Base-by-base conservation (phyloP, 352 stramenopile species). In the Phytophthora sp. region DNA sequence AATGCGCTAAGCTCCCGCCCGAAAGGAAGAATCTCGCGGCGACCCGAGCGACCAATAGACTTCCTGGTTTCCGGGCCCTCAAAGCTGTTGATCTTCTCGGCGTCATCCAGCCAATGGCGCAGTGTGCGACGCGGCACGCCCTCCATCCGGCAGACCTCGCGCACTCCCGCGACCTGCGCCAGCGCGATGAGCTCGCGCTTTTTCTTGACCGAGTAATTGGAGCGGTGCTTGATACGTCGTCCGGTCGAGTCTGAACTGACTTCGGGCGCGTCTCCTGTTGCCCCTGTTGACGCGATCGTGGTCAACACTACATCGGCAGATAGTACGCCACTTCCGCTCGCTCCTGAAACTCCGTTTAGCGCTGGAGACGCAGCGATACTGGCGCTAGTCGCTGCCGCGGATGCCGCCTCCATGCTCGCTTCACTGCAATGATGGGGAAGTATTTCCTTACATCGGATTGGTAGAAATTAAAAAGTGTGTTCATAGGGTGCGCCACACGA, bases 71-170 rank as follows among this genome's bases (percentile, higher is more conserved):
- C 73, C 0, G 70, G 70, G 1, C 73, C 73, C 7, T 71, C 62
- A 30, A 74, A 81, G 60, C 59, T 74, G 46, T 74, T 78, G 55
- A 81, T 81, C 59, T 78, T 81, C 41, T 81, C 73, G 44, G 73
- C 73, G 45, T 78, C 73, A 12, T 76, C 64, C 58, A 81, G 53
- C 73, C 73, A 81, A 47, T 80, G 73, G 29, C 73, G 73, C 26
- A 80, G 51, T 36, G 73, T 80, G 27, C 73, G 66, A 27, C 73
- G 73, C 6, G 73, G 69, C 21, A 80, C 52, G 16, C 73, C 73
- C 36, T 80, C 73, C 39, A 69, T 69, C 51, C 66, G 53, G 29
- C 73, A 80, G 15, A 80, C 73, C 39, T 80, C 73, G 4, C 73
- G 69, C 24, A 80, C 66, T 13, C 73, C 73, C 23, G 57, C 71